phyloP scores from a whole-genome alignment of 2,329 filamentous ascomycete genomes.

The Tolypocladium ovalisporum region DNA sequence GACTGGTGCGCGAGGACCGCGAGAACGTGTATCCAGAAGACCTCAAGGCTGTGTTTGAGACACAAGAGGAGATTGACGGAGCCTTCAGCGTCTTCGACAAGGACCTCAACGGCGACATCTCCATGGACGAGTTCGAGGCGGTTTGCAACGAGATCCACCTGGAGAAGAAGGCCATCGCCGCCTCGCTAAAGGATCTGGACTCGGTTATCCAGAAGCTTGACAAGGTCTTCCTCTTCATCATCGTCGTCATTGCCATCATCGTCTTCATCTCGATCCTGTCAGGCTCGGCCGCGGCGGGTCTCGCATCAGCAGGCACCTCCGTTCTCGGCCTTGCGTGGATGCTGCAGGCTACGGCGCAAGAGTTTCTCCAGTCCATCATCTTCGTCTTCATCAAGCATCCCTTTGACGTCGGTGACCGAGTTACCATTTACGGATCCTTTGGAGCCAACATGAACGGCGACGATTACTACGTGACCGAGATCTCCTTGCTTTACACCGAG shows the following conservation, averaged over 20 bases:
- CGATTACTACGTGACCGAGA: slow-evolving; percentile 94
- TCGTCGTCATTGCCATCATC: slow-evolving; percentile 67
- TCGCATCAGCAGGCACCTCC: slow-evolving; percentile 81
- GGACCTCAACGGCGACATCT: slow-evolving; percentile 93
- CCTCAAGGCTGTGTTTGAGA: slow-evolving; percentile 66
- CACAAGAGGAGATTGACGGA: slow-evolving; percentile 75
- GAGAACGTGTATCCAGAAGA: slow-evolving; percentile 74
- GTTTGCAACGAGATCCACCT: slow-evolving; percentile 91
- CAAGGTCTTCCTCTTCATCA: slow-evolving; percentile 79
- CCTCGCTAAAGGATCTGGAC: slow-evolving; percentile 88
- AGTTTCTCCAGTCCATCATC: slow-evolving; percentile 86
- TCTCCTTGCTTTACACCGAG: slow-evolving; percentile 85
- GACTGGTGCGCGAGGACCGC: slow-evolving; percentile 62
- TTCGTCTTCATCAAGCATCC: slow-evolving; percentile 97
- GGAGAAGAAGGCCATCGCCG: slow-evolving; percentile 90
- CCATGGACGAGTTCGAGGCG: slow-evolving; percentile 85
- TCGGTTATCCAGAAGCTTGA: slow-evolving; percentile 87
- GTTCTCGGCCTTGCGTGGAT: slow-evolving; percentile 89
- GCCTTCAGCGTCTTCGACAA: slow-evolving; percentile 93
- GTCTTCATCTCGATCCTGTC: slow-evolving; percentile 87
- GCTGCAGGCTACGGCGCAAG: slow-evolving; percentile 83
- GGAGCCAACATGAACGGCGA: slow-evolving; percentile 70
- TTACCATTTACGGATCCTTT: slow-evolving; percentile 83
- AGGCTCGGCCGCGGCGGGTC: slow-evolving; percentile 75
- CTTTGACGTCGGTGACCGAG: slow-evolving; percentile 90